A percentile compares a stretch with the other conserved stretches of the same genome.
Conservation (phyloP, 1,284 basidiomycete genomes). For the Sanguinoderma infundibulare region DNA sequence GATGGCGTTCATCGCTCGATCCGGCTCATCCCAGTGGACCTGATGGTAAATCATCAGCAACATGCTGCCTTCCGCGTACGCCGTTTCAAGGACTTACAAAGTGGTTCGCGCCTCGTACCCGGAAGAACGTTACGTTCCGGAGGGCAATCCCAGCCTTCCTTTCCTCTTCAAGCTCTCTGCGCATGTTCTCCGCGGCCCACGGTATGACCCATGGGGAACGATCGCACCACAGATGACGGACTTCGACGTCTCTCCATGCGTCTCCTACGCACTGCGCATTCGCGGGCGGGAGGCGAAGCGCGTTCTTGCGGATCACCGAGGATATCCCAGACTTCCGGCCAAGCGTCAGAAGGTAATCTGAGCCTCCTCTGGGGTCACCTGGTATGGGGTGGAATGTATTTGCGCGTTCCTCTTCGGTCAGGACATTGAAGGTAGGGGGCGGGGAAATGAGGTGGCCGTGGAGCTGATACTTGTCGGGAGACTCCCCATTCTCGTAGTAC, state of each 20-base stretch:
- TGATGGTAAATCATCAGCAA: neutral
- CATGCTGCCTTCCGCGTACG: too few species aligned
- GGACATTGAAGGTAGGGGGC: conserved; percentile 10
- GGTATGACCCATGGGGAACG: conserved; percentile 14
- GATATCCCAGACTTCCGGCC: neutral
- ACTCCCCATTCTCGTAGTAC: conserved; percentile 29
- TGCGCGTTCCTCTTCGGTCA: conserved; percentile 18
- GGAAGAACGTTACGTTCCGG: neutral
- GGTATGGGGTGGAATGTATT: neutral
- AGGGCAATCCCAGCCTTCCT: neutral
- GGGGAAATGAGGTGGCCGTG: conserved; percentile 10
- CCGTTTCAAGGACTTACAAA: neutral
- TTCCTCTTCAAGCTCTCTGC: neutral
- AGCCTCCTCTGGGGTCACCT: neutral
- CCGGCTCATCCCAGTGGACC: conserved; percentile 4
- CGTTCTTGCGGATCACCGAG: neutral
- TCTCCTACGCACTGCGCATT: neutral
- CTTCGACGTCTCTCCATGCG: conserved; percentile 12
- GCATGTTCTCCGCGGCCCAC: neutral
- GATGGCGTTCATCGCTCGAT: neutral
- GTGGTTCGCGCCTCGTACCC: neutral
- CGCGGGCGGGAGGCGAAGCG: neutral
- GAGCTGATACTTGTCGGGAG: conserved; percentile 3
- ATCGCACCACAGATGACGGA: conserved; percentile 19
- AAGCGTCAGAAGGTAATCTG: neutral